Evolutionary conservation across 768 basidiomycete genomes (phyloP), one percentile per base, ranked within the genome.

Genomic region (Hysterangium stoloniferum): DNA sequence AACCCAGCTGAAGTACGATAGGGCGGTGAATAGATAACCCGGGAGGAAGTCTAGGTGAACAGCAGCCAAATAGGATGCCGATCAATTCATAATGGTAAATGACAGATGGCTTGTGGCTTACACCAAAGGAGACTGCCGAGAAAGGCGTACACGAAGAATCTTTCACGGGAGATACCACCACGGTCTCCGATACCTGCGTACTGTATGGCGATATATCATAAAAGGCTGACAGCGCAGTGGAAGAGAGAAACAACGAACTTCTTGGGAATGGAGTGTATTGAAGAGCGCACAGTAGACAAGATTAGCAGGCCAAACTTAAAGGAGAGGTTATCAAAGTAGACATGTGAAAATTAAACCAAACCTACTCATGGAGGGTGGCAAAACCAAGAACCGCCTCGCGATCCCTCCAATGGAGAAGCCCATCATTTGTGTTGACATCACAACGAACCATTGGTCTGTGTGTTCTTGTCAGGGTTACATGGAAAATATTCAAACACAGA

Each of bases 361-460:
- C 37, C 28, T 15, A n/a, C 78, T 55, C 51, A 55, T 44, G 79
- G 71, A 0, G 82, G 89, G 77, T 56, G 71, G 89, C 57, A 57
- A 78, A 61, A 70, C 87, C 32, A 90, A 74, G 73, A 89, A 89
- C 9, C 87, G 80, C 27, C 83, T 78, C 5, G 76, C 74, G 32
- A 86, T 66, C 12, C 86, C 86, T 37, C 87, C 88, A 49, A 89
- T 79, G 4, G 86, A 88, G 70, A 90, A 90, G 12, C 89, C 86
- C 47, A 89, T 86, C 48, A 87, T 67, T 59, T 84, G 82, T 1
- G 81, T 80, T 25, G 78, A 82, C 67, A 88, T 78, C 22, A 89
- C 82, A 19, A 88, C 66, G 64, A 88, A 77, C 81, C 86, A 84
- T 67, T 86, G 84, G 63, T 88, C 85, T 76, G 55, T 61, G 51